Evolutionary conservation across 2,329 filamentous ascomycete species (phyloP).

Genomic region (Remersonia thermophila): DNA sequence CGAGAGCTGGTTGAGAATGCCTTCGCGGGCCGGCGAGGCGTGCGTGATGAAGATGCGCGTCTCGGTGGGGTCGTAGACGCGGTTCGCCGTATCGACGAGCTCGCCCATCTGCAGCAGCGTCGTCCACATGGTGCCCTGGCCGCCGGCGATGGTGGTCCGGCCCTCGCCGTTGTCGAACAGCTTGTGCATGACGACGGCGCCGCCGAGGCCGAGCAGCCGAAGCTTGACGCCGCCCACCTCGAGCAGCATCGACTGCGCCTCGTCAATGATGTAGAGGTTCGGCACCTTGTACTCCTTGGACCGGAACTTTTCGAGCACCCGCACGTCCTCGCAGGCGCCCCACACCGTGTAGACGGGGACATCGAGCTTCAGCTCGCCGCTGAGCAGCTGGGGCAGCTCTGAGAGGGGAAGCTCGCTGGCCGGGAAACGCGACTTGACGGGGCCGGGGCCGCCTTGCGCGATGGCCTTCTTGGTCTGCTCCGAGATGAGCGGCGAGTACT

Average conservation of each 20-base stretch:
- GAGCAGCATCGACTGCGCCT: constrained; percentile 88
- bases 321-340: constrained; percentile 97
- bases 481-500: constrained; percentile 89
- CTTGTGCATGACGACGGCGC: constrained; percentile 99
- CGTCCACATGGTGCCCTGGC: constrained; percentile 99
- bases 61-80: constrained; percentile 95
- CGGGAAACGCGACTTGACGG: constrained; percentile 76
- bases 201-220: constrained; percentile 81
- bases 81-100: constrained; percentile 91
- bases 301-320: constrained; percentile 92
- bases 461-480: constrained; percentile 63
- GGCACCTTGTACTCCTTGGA: constrained; percentile 96
- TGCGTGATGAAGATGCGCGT: constrained; percentile 95
- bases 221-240: constrained; percentile 95
- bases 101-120: constrained; percentile 97
- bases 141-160: constrained; percentile 92
- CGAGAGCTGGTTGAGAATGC: constrained; percentile 92
- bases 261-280: constrained; percentile 96
- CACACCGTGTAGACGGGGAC: constrained; percentile 97
- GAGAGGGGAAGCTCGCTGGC: constrained; percentile 79
- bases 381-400: constrained; percentile 79
- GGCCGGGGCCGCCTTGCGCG: constrained; percentile 52
- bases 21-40: constrained; percentile 89
- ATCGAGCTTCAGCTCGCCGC: constrained; percentile 79
- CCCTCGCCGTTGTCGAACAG: constrained; percentile 98